Evolutionary conservation across 2,329 filamentous ascomycete species (phyloP), one percentile per base, ranked within the genome.

Genomic region (Cladobotryum mycophilum): DNA sequence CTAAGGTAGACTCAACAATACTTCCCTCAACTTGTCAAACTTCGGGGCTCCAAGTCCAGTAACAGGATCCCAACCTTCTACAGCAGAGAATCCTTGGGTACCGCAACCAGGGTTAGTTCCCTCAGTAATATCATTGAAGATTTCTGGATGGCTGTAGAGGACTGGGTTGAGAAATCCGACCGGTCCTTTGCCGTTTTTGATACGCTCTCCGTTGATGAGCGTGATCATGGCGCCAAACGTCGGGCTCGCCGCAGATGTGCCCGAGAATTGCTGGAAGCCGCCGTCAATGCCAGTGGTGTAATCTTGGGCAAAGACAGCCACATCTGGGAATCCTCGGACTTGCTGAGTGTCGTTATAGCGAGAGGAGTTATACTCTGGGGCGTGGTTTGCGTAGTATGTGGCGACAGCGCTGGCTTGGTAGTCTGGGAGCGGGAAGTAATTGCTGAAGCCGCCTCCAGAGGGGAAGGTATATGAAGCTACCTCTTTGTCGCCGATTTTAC

Each of bases 391-490:
- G 20, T 56, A 51, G 45, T 55, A 55, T 33, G 38, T 40, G 4
- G 47, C 25, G 13, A 57, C 47, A 4, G 54, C 70, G 0, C 56
- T 51, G 12, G 62, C 57, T 56, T 80, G 77, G 60, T 79, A 80
- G 5, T 60, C 55, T 0, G 76, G 76, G 4, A 72, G 55, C 1
- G 65, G 55, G 51, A 76, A 78, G 55, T 73, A 64, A 59, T 78
- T 75, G 53, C 67, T 71, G 63, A 78, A 77, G 17, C 75, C 75
- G 20, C 75, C 74, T 8, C 71, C 71, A 7, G 68, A 73, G 53
- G 69, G 70, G 62, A 75, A 74, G 60, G 72, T 65, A 1, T 17
- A 44, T 3, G 52, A 51, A 18, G 55, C 52, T 1, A 35, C 20
- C 41, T 59, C 54, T 5, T 51, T 48, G 34, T 48, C 47, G 15